These are phyloP conservation scores for Saccharomyces mikatae DNA, from an alignment of 805 yeast species.

Conservation along the genomic window DNA sequence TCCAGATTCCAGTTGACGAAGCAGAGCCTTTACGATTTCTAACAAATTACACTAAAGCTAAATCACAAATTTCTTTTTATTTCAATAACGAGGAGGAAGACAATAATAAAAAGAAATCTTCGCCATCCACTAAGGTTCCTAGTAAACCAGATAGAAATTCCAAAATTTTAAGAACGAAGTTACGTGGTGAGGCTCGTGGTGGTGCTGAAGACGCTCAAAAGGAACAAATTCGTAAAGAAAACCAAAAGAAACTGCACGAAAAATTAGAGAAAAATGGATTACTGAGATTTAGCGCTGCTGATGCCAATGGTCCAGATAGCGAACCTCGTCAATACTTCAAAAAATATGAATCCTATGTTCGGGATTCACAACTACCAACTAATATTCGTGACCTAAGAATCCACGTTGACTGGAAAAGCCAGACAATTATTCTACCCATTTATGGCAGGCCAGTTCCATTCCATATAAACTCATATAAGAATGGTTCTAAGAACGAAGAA, in stretches of 20 bases:
- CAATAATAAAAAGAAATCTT: slow-evolving; percentile 35
- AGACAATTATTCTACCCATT: slow-evolving; percentile 83
- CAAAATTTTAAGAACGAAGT: slow-evolving; percentile 66
- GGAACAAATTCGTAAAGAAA: slow-evolving; percentile 71
- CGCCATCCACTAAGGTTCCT: slow-evolving; percentile 24
- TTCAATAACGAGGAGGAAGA: slow-evolving; percentile 61
- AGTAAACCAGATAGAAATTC: slow-evolving; percentile 37
- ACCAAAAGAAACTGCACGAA: slow-evolving; percentile 76
- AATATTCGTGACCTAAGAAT: slow-evolving; percentile 76
- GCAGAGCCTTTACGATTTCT: slow-evolving; percentile 49
- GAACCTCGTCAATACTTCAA: slow-evolving; percentile 57
- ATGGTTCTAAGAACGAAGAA: slow-evolving; percentile 92
- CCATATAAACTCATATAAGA: slow-evolving; percentile 88
- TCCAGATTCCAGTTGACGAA: slow-evolving; percentile 48
- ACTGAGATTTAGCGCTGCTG: slow-evolving; percentile 71
- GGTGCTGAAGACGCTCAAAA: slow-evolving; percentile 66
- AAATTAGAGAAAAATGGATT: slow-evolving; percentile 82
- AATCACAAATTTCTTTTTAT: slow-evolving; percentile 73
- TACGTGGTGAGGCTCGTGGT: slow-evolving; percentile 62
- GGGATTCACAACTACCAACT: slow-evolving; percentile 86
- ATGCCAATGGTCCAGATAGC: slow-evolving; percentile 49
- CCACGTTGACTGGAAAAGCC: slow-evolving; percentile 80
- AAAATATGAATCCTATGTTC: slow-evolving; percentile 85
- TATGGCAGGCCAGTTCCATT: slow-evolving; percentile 96
- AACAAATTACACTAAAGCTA: slow-evolving; percentile 64